Base-by-base conservation (phyloP, 2,329 filamentous ascomycete genomes). In the Penicillium hordei region DNA sequence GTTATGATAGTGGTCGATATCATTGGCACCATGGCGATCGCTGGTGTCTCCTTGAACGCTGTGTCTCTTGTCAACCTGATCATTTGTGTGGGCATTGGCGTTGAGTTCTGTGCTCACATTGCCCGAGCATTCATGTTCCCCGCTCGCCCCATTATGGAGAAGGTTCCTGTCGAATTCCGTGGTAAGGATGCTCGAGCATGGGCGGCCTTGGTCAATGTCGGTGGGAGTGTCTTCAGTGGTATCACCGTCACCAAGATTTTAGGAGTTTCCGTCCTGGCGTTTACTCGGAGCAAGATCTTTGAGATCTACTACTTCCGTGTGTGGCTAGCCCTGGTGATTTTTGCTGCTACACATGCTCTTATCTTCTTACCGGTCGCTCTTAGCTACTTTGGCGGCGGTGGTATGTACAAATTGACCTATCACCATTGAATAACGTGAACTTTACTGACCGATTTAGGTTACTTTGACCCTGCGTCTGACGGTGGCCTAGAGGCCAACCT, bases 291-390 rank as follows among this genome's bases (percentile, higher is more conserved):
- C 75, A 99, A 97, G 84, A 99, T 99, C 70, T 99, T 99, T 69
- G 95, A 99, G 79, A 91, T 99, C 57, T 99, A 99, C 78, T 99
- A 99, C 77, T 99, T 99, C 82, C 85, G 94, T 43, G 90, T 99
- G 43, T 99, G 94, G 94, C 80, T 97, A 19, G 89, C 93, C 7
- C 83, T 99, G 54, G 93, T 99, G 12, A 74, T 95, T 10, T 93
- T 96, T 74, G 95, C 93, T 3, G 91, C 91, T 8, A 83, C 88
- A 10, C 94, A 99, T 74, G 91, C 94, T 0, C 81, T 99, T 48
- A 84, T 99, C 8, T 96, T 97, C 74, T 79, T 99, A 67, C 94
- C 94, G 0, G 94, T 97, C 1, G 89, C 90, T 2, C 81, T 99
- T 64, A 95, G 90, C 70, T 81, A 97, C 49, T 82, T 90, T 50